Base-by-base conservation (phyloP, 257 asterid genomes). In the Coffea canephora region DNA sequence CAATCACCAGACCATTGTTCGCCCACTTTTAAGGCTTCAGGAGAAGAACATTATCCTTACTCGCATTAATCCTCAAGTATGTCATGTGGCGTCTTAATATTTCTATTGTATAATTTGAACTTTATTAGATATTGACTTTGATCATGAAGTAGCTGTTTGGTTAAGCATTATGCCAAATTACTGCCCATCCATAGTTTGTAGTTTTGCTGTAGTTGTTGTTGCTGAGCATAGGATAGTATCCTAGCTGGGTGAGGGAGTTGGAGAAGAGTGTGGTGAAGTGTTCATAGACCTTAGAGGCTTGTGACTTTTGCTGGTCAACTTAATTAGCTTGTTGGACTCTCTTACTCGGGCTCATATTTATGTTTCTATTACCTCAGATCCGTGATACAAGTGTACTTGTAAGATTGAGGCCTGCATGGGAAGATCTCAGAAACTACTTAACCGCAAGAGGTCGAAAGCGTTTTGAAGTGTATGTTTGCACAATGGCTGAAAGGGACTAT, bases 391-490 rank as follows among this genome's bases (percentile, higher is more conserved):
- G 99, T 78, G 99, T 95, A 73, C 98, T 95, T 78, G 99, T 95
- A 90, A 93, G 99, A 86, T 83, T 95, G 86, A 87, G 99, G 86
- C 98, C 99, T 80, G 98, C 99, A 27, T 95, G 99, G 99, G 99
- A 95, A 87, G 99, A 93, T 84, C 97, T 95, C 79, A 91, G 97
- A 88, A 87, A 90, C 87, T 95, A 95, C 86, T 86, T 95, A 86
- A 95, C 94, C 85, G 99, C 99, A 55, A 91, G 85, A 94, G 99
- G 99, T 27, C 91, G 98, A 64, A 95, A 95, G 86, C 94, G 98
- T 27, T 95, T 95, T 82, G 99, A 95, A 83, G 98, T 95, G 85
- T 95, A 90, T 89, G 99, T 95, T 83, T 95, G 99, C 90, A 95
- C 99, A 46, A 95, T 95, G 99, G 99, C 99, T 54, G 99, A 95